These are phyloP conservation scores for Vachellia pachyceras DNA, from an alignment of 306 rosid genomes.

Conservation along the genomic window DNA sequence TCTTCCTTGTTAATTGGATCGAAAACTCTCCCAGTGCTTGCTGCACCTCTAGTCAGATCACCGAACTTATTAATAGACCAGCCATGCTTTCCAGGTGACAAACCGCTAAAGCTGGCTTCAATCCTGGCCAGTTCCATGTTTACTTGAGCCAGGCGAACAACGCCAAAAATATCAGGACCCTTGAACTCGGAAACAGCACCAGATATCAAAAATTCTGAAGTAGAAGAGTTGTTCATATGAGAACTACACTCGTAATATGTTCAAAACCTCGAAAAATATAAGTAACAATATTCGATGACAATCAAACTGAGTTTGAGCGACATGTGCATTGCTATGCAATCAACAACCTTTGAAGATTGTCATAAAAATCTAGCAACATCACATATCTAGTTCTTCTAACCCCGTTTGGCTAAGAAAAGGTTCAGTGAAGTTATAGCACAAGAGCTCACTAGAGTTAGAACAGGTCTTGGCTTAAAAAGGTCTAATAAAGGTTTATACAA, in stretches of 20 bases:
- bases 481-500: no score
- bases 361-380: conserved; percentile 24
- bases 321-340: neutral
- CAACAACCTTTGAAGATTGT: conserved; percentile 9
- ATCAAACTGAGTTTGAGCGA: conserved; percentile 19
- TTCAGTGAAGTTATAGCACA: neutral
- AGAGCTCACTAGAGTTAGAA: neutral
- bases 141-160: conserved; percentile 88
- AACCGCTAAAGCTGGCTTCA: conserved; percentile 85
- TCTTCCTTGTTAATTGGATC: conserved; percentile 44
- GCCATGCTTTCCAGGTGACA: conserved; percentile 88
- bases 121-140: conserved; percentile 90
- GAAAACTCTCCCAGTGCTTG: conserved; percentile 85
- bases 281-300: conserved; percentile 12
- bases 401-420: neutral
- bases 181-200: conserved; percentile 95
- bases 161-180: conserved; percentile 87
- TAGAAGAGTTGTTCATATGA: conserved; percentile 26
- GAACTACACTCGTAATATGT: conserved; percentile 20
- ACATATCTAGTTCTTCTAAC: neutral
- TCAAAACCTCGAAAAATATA: conserved; percentile 19
- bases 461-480: no score
- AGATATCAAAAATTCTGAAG: conserved; percentile 78
- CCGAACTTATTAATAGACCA: conserved; percentile 96
- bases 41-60: conserved; percentile 86